Evolutionary conservation across 2,329 filamentous ascomycete genomes (phyloP).

Genomic region (Arthrobotrys pseudoclavata): DNA sequence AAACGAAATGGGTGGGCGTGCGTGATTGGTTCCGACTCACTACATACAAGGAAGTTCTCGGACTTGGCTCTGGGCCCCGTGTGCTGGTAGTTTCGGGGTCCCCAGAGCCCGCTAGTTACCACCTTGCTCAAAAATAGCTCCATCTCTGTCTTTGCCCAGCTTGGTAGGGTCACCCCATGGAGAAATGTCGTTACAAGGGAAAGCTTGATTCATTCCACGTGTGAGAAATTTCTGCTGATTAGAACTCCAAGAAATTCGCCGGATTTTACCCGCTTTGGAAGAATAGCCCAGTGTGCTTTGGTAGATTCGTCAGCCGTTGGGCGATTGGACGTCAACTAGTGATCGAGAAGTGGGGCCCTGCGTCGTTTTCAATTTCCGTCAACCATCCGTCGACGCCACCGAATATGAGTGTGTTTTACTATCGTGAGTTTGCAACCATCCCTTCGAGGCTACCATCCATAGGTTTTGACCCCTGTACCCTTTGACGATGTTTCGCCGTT

Average conservation of each 20-base stretch:
- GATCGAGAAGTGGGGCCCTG: too few species aligned
- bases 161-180: background rate
- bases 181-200: background rate
- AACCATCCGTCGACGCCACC: background rate
- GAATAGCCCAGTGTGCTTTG: background rate
- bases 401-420: background rate
- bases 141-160: background rate
- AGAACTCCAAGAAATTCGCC: background rate
- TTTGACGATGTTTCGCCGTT: background rate
- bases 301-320: slow-evolving; percentile 7
- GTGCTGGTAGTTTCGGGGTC: background rate
- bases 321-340: background rate
- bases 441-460: background rate
- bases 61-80: background rate
- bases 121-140: background rate
- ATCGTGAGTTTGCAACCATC: background rate
- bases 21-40: slow-evolving; percentile 9
- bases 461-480: background rate
- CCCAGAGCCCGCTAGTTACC: too few species aligned
- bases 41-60: background rate
- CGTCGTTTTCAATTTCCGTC: background rate
- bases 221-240: slow-evolving; percentile 31
- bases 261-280: slow-evolving; percentile 22
- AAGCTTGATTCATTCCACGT: slow-evolving; percentile 29
- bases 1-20: too few species aligned